Evolutionary conservation across 73 alveolate genomes (phyloP).

Genomic region (Paramecium primaurelia): DNA sequence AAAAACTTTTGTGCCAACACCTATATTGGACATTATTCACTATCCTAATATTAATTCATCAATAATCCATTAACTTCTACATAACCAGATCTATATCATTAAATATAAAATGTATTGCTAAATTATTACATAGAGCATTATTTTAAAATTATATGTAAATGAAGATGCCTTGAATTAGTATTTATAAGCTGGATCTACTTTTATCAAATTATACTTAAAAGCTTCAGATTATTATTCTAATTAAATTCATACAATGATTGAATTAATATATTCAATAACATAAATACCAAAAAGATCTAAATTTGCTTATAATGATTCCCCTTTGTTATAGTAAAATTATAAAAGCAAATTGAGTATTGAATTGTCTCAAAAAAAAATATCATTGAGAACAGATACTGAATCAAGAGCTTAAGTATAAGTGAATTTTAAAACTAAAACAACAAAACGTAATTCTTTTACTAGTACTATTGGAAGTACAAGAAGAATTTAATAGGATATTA

Average conservation of each 20-base stretch:
- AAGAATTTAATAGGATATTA: neutral
- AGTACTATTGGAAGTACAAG: neutral
- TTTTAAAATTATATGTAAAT: neutral
- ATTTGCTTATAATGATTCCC: neutral
- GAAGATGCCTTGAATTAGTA: neutral
- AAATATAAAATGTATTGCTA: neutral
- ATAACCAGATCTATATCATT: neutral
- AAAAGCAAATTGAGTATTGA: neutral
- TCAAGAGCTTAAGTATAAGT: neutral
- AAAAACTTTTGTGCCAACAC: neutral
- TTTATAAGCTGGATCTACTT: neutral
- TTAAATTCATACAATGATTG: neutral
- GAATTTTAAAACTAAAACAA: neutral
- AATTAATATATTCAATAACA: neutral
- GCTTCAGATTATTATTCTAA: neutral
- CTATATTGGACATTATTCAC: neutral
- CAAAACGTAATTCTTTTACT: neutral
- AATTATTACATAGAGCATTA: neutral
- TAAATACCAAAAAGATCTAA: neutral
- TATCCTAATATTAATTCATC: neutral
- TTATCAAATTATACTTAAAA: neutral
- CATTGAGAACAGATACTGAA: neutral
- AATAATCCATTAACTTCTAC: neutral
- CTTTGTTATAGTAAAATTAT: neutral
- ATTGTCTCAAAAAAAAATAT: neutral